Evolutionary conservation across 768 basidiomycete species (phyloP), one percentile per base, ranked within the genome.

Genomic region (Podaxis sp.): DNA sequence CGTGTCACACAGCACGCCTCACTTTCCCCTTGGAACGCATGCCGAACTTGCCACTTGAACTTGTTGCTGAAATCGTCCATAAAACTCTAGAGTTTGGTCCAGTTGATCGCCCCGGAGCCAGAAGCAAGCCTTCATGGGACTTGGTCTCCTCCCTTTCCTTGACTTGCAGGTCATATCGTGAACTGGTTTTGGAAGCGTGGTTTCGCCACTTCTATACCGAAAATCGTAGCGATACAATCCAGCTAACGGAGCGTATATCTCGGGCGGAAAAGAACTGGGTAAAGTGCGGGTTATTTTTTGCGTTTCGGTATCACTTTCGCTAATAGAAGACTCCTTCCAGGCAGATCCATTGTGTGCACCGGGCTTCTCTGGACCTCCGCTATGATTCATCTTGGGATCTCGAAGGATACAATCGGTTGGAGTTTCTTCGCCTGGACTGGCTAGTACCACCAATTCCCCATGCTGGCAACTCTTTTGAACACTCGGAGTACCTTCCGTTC

Each of bases 51-150:
- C 77, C 77, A 52, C 64, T 66, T 26, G 77, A 79, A 69, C 71
- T 79, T 49, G 63, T 76, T 24, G 63, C 67, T 48, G 74, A 77
- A 66, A 75, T 79, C 15, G 64, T 75, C n/a, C 57, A 59, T 1
- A 59, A 65, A 54, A 44, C 73, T 28, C 66, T 75, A 15, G 59
- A 54, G 26, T 22, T 56, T 51, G 1, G 2, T 46, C n/a, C 40
- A 17, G n/a, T 33, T 12, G n/a, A 59, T 6, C 39, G 17, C 26
- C 51, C 54, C 13, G 58, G 51, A 22, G 8, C 33, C 9, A 49
- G 49, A 3, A 60, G n/a, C 12, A 61, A 64, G 24, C 59, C 59
- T 11, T 13, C 28, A 12, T 64, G 64, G 59, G 7, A 24, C 6
- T 33, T 36, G 12, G 42, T 64, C 22, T 46, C 57, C 5, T 26